Evolutionary conservation across 2,329 filamentous ascomycete species (phyloP), one percentile per base, ranked within the genome.

Genomic region (Curvularia spicifera): DNA sequence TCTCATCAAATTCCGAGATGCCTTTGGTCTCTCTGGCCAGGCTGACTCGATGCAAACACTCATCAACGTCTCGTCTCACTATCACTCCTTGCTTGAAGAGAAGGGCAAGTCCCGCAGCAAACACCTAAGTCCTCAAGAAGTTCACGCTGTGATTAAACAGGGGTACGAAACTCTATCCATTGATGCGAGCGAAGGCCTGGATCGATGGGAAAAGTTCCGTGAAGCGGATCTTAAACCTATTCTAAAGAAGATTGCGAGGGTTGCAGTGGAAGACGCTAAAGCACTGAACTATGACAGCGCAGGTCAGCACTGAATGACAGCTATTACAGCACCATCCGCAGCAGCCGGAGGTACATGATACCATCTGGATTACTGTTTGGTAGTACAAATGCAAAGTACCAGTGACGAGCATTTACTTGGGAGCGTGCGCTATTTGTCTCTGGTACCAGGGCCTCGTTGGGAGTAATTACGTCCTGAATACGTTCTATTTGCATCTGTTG

Each of bases 81-180:
- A 98, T 79, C 90, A 95, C 71, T 85, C 91, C 57, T 82, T 98
- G 51, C 85, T 99, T 18, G 85, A 88, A 1, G 79, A 81, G 61
- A 80, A 80, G 56, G 80, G 80, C 13, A 82, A 81, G 56, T 75
- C 68, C 40, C 78, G 78, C 60, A 83, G 86, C 59, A 90, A 87
- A 69, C 87, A 90, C 65, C 80, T 97, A 59, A 96, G 91, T 57
- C 93, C 90, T 37, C 83, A 87, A 49, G 91, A 97, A 74, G 93
- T 99, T 39, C 89, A 89, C 42, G 89, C 91, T 65, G 91, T 97
- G 28, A 98, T 99, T 77, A 96, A 96, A 79, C 90, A 96, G 76
- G 95, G 95, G 0, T 98, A 98, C 72, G 94, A 98, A 77, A 97
- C 93, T 35, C 78, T 99, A 69, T 94, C 90, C 63, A 96, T 99